Percentiles rank a stretch among this genome's conserved stretches.
phyloP scores from a whole-genome alignment of 768 basidiomycete genomes.

The Mycena latifolia region DNA sequence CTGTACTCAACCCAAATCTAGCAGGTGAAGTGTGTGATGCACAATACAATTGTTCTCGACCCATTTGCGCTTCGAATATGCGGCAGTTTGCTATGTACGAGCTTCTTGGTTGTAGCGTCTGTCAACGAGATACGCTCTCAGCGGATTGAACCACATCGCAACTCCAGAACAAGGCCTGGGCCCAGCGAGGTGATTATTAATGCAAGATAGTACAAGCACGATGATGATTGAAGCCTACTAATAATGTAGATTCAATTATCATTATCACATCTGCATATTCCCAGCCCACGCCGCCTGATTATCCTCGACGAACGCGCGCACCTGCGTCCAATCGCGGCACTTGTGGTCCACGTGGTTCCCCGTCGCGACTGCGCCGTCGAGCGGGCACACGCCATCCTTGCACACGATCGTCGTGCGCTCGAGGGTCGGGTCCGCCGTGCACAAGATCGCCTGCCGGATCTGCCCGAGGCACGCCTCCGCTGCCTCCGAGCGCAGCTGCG shows the following conservation, averaged over 20 bases:
- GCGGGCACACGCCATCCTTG: conserved; percentile 21
- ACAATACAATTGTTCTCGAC: too few relatives aligned
- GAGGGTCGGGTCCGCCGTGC: conserved; percentile 32
- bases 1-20: too few relatives aligned
- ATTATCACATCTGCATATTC: neutral
- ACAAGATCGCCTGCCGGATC: conserved; percentile 26
- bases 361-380: conserved; percentile 15
- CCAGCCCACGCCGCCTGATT: too few relatives aligned
- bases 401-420: conserved; percentile 23
- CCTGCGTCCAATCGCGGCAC: conserved; percentile 32
- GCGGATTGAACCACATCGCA: too few relatives aligned
- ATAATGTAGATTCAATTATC: neutral
- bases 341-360: conserved; percentile 23
- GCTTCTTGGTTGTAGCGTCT: too few relatives aligned
- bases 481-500: neutral
- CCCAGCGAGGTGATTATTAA: too few relatives aligned
- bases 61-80: too few relatives aligned
- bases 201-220: neutral
- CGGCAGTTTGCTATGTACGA: too few relatives aligned
- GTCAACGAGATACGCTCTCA: too few relatives aligned
- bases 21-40: too few relatives aligned
- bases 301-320: conserved; percentile 24
- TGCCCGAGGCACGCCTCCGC: conserved; percentile 32
- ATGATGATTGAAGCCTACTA: neutral
- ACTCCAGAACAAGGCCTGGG: too few relatives aligned